phyloP scores from a whole-genome alignment of 2,329 filamentous ascomycete species.

The Aureobasidium sp. region DNA sequence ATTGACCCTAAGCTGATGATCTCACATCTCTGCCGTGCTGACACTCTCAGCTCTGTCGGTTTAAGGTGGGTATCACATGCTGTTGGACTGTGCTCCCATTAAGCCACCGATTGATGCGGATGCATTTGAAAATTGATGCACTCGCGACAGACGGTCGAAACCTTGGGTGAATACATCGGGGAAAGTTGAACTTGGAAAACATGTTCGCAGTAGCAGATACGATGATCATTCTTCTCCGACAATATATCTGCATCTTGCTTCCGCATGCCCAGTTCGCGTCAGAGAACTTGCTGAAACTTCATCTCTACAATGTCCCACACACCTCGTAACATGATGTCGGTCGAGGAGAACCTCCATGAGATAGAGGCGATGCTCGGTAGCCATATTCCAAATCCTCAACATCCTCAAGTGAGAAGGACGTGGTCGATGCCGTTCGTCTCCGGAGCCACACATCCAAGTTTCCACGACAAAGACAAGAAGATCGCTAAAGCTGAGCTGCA shows the following conservation, averaged over 20 bases:
- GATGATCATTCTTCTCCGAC: too few species aligned
- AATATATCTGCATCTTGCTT: too few species aligned
- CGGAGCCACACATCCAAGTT: not conserved
- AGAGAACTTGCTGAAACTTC: too few species aligned
- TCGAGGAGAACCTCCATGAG: not conserved
- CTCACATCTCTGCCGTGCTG: not conserved
- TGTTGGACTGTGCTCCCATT: not conserved
- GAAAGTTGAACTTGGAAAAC: not conserved
- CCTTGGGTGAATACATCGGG: not conserved
- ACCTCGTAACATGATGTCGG: not conserved
- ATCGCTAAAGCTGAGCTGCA: slow-evolving; percentile 22
- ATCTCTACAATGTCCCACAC: not conserved
- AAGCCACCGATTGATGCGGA: not conserved
- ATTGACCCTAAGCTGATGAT: not conserved
- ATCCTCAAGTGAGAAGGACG: not conserved
- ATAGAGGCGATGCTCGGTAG: slow-evolving; percentile 6
- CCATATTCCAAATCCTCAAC: not conserved
- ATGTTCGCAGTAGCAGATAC: too few species aligned
- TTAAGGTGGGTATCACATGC: not conserved
- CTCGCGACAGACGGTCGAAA: not conserved
- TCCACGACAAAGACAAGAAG: not conserved
- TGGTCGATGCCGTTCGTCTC: not conserved
- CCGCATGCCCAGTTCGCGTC: not conserved
- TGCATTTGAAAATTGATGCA: not conserved
- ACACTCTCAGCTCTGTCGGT: not conserved